phyloP scores from a whole-genome alignment of 2,329 filamentous ascomycete species.

The Dactylellina parvicollis region DNA sequence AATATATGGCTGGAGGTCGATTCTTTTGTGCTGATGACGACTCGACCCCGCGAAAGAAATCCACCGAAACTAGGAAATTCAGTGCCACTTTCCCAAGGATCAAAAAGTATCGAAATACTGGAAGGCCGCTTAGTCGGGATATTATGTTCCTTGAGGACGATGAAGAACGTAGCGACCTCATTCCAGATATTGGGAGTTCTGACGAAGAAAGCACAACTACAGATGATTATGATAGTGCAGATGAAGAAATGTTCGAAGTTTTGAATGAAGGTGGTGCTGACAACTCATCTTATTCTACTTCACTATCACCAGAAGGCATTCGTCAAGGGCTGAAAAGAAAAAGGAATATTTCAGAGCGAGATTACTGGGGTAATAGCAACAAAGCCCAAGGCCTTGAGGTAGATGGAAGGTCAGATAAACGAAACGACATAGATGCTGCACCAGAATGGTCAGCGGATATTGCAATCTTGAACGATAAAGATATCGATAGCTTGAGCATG shows the following conservation, averaged over 20 bases:
- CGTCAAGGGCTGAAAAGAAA: slow-evolving; percentile 47
- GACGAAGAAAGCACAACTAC: slow-evolving; percentile 46
- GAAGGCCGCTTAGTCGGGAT: slow-evolving; percentile 40
- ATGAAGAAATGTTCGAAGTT: slow-evolving; percentile 49
- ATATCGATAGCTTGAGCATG: slow-evolving; percentile 39
- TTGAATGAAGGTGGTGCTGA: slow-evolving; percentile 33
- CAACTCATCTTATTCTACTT: slow-evolving; percentile 46
- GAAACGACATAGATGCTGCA: slow-evolving; percentile 19
- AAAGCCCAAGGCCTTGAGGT: slow-evolving; percentile 40
- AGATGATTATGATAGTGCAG: slow-evolving; percentile 46
- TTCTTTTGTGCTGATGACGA: slow-evolving; percentile 56
- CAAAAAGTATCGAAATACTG: slow-evolving; percentile 45
- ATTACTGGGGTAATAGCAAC: slow-evolving; percentile 42
- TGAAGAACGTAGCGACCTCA: slow-evolving; percentile 38
- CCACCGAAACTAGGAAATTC: slow-evolving; percentile 19
- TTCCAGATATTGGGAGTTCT: slow-evolving; percentile 42
- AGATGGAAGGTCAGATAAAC: slow-evolving; percentile 15
- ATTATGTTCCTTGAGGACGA: slow-evolving; percentile 50
- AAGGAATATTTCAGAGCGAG: slow-evolving; percentile 23
- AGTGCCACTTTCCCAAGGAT: slow-evolving; percentile 47
- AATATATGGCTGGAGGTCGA: slow-evolving; percentile 58
- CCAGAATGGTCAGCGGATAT: slow-evolving; percentile 46
- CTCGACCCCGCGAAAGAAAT: slow-evolving; percentile 18
- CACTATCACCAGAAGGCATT: slow-evolving; percentile 41
- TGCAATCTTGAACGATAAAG: slow-evolving; percentile 38